These are phyloP conservation scores for Delphinella strobiligena DNA, from an alignment of 2,329 filamentous ascomycete species.

Conservation along the genomic window DNA sequence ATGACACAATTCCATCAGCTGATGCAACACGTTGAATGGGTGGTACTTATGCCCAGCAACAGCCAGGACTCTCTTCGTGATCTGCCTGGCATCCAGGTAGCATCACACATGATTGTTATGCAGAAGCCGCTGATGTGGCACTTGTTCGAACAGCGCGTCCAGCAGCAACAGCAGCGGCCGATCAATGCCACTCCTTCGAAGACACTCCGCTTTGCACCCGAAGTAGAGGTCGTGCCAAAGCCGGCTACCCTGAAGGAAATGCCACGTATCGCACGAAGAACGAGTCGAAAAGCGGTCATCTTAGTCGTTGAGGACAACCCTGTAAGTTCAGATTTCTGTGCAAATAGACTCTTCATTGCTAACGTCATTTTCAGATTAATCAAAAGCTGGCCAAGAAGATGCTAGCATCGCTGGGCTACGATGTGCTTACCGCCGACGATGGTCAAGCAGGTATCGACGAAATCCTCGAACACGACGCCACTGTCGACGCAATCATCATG, in stretches of 20 bases:
- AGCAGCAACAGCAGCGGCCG: conserved; percentile 2
- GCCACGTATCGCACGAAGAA: neutral
- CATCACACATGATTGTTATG: conserved; percentile 2
- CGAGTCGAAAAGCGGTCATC: neutral
- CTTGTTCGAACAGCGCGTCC: conserved; percentile 1
- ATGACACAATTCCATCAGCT: conserved; percentile 4
- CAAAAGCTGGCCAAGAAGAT: conserved; percentile 9
- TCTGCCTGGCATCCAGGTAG: conserved; percentile 3
- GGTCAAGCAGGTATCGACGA: conserved; percentile 13
- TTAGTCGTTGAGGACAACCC: conserved; percentile 11
- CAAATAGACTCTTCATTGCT: too few species aligned
- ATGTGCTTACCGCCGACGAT: conserved; percentile 14
- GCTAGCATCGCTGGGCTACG: conserved; percentile 7
- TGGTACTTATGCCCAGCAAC: conserved; percentile 6
- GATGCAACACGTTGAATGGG: conserved; percentile 1
- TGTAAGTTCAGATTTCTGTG: too few species aligned
- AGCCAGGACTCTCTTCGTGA: conserved; percentile 4
- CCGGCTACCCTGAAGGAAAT: neutral
- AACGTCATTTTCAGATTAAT: too few species aligned
- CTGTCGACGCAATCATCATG: conserved; percentile 10
- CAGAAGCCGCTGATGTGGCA: conserved; percentile 7
- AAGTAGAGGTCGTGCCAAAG: conserved; percentile 4
- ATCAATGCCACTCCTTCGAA: conserved; percentile 1
- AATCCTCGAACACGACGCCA: conserved; percentile 1
- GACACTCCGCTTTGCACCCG: conserved; percentile 6